phyloP scores from a whole-genome alignment of 2,329 filamentous ascomycete genomes.

The Calonectria hawksworthii region DNA sequence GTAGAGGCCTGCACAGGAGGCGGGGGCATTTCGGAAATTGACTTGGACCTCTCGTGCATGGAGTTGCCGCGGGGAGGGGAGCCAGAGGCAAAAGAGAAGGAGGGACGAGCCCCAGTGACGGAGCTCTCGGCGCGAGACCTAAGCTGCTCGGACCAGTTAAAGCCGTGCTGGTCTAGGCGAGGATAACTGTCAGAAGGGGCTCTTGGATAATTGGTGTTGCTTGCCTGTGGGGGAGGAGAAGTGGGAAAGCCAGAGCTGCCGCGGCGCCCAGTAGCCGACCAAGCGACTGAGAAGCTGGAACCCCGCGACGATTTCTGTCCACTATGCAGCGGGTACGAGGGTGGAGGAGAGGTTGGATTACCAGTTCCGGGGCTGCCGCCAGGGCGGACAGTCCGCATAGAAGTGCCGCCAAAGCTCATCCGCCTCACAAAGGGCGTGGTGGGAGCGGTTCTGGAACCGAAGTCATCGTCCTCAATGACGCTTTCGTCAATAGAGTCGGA shows the following conservation, averaged over 20 bases:
- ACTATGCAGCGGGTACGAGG: conserved; percentile 49
- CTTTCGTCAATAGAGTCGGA: conserved; percentile 78
- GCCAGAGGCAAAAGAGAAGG: conserved; percentile 69
- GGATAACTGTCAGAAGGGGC: conserved; percentile 75
- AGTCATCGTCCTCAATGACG: conserved; percentile 78
- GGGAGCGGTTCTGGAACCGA: conserved; percentile 70
- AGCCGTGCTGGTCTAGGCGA: conserved; percentile 85
- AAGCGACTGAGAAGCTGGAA: conserved; percentile 50
- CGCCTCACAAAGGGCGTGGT: conserved; percentile 84
- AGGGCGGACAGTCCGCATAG: conserved; percentile 70
- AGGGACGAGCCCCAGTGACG: conserved; percentile 69
- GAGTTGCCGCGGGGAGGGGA: conserved; percentile 53
- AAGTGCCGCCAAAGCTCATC: conserved; percentile 90
- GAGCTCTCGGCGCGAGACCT: conserved; percentile 91
- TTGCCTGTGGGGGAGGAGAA: conserved; percentile 65
- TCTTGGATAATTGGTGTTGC: conserved; percentile 69
- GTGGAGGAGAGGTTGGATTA: conserved; percentile 64
- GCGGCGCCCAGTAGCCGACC: conserved; percentile 53
- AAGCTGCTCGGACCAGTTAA: conserved; percentile 98
- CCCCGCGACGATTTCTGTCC: conserved; percentile 48
- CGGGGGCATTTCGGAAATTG: conserved; percentile 74
- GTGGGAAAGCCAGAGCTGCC: conserved; percentile 51
- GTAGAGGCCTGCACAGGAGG: conserved; percentile 66
- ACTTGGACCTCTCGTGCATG: conserved; percentile 77
- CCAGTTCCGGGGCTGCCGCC: conserved; percentile 75